phyloP scores from a whole-genome alignment of 768 basidiomycete species.

The Lactarius psammicola region DNA sequence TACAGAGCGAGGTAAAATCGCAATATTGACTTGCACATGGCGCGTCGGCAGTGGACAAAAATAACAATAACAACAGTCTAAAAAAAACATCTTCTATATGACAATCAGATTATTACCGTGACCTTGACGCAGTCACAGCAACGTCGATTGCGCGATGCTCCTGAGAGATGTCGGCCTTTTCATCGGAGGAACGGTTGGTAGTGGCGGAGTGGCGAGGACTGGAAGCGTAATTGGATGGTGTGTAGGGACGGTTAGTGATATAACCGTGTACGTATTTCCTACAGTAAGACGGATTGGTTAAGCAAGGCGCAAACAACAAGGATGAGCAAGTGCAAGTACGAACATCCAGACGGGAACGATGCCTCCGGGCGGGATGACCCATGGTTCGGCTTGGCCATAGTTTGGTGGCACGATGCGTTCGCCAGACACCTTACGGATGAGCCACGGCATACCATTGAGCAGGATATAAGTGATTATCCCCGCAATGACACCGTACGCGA shows the following conservation, averaged over 20 bases:
- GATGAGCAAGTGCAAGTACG: constrained; percentile 3
- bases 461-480: constrained; percentile 69
- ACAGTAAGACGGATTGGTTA: background rate
- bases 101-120: background rate
- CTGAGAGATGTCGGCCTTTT: background rate
- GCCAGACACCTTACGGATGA: constrained; percentile 50
- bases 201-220: background rate
- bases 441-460: constrained; percentile 67
- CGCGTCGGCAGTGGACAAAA: background rate
- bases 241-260: background rate
- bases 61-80: background rate
- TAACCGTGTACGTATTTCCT: constrained; percentile 13
- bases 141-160: background rate
- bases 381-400: constrained; percentile 61
- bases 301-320: background rate
- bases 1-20: background rate
- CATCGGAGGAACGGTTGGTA: background rate
- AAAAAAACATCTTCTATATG: too few relatives aligned
- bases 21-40: background rate
- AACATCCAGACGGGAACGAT: constrained; percentile 69
- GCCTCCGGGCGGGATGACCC: constrained; percentile 69
- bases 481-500: constrained; percentile 85
- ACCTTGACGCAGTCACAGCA: background rate
- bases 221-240: background rate
- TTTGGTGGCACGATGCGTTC: constrained; percentile 62